phyloP scores from a whole-genome alignment of 2,329 filamentous ascomycete species.

The Phoma sp. region DNA sequence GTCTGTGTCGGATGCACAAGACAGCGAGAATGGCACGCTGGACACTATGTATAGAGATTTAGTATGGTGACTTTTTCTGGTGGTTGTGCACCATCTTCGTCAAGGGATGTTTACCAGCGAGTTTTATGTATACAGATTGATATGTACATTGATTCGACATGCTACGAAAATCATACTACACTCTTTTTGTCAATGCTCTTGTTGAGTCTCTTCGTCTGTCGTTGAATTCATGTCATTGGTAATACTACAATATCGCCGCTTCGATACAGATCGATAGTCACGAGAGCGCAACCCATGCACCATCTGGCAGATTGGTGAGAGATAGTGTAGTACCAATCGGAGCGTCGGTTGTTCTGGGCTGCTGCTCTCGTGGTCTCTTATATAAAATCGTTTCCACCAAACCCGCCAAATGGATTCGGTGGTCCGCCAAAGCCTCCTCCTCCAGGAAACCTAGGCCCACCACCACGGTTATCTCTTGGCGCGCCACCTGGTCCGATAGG shows the following conservation, averaged over 20 bases:
- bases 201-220: background rate
- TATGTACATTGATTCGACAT: no score
- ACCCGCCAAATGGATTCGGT: constrained; percentile 66
- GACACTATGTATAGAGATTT: no score
- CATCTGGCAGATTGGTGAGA: background rate
- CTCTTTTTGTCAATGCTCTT: background rate
- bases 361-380: constrained; percentile 10
- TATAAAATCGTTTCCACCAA: constrained; percentile 66
- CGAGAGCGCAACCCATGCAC: no score
- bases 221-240: background rate
- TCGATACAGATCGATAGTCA: no score
- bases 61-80: no score
- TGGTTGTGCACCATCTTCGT: no score
- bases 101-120: no score
- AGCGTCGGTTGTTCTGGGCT: background rate
- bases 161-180: background rate
- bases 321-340: background rate
- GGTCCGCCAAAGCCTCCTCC: constrained; percentile 55
- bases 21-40: no score
- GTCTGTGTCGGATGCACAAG: no score
- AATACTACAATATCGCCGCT: background rate
- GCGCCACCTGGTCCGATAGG: constrained; percentile 67
- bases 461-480: constrained; percentile 46
- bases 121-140: no score
- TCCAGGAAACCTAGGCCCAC: constrained; percentile 41